Base-by-base conservation (phyloP, 805 yeast species). In the Scheffersomyces coipomensis region DNA sequence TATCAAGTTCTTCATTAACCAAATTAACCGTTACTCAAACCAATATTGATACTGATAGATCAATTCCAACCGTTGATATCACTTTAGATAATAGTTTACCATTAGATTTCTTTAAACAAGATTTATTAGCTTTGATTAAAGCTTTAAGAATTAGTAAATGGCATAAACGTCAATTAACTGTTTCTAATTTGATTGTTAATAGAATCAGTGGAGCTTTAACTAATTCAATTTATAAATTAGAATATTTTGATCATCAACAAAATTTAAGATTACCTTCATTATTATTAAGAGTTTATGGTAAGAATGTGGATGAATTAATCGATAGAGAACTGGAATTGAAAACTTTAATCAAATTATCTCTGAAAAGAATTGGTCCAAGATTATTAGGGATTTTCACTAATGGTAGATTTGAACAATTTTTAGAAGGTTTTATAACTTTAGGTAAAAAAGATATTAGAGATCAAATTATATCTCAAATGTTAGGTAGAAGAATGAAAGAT, bases 401-500 rank as follows among this genome's bases (percentile, higher is more conserved):
- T 58, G 99, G 99, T 35, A 72, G 99, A 45, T 84, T 93, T 51
- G 99, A 93, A 64, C 97, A 93, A 64, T 93, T 84, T 53, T 68
- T 93, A 46, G 87, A 84, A 38, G 85, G 91, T 42, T 91, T 95
- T 16, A 68, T 76, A 38, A 83, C 98, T 1, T 73, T 93, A 51
- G 79, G 81, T 26, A 83, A 79, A 47, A 72, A 76, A 6, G 88
- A 87, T 49, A 78, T 93, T 36, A 74, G 95, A 57, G 81, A 81
- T 46, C 81, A 88, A 45, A 82, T 80, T 21, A 81, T 86, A 15
- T 79, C 89, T 34, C 81, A 83, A 47, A 85, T 87, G 70, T 83
- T 93, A 47, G 97, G 96, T 11, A 81, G 96, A 69, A 83, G 99
- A 68, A 93, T 93, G 98, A 84, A 90, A 55, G 97, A 93, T 50